phyloP scores from a whole-genome alignment of 495 filamentous ascomycete genomes.

The Aspergillus wentii region DNA sequence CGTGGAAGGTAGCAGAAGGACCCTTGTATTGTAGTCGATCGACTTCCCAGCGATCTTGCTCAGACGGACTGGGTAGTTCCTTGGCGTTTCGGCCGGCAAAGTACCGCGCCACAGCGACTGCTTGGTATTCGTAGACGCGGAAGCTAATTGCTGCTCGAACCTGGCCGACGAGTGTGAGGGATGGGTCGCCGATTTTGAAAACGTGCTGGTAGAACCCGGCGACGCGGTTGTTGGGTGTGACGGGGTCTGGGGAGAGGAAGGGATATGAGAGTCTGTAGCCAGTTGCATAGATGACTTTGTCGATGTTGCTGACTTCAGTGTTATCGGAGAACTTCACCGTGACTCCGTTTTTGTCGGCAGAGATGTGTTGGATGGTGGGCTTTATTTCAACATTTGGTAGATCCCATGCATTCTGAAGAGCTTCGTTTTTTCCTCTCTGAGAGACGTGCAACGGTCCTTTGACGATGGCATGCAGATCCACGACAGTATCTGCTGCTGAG shows the following conservation, averaged over 20 bases:
- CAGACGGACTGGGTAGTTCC: slow-evolving; percentile 23
- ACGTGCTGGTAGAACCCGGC: slow-evolving; percentile 27
- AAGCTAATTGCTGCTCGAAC: slow-evolving; percentile 47
- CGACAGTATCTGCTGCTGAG: slow-evolving; percentile 24
- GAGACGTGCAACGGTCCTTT: slow-evolving; percentile 15
- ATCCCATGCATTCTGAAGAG: slow-evolving; percentile 12
- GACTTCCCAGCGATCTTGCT: slow-evolving; percentile 44
- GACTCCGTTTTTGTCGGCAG: neutral
- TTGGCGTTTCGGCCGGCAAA: slow-evolving; percentile 32
- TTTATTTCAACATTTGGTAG: slow-evolving; percentile 18
- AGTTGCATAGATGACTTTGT: slow-evolving; percentile 49
- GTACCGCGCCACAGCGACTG: slow-evolving; percentile 44
- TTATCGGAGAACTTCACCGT: slow-evolving; percentile 33
- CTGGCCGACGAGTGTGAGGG: slow-evolving; percentile 26
- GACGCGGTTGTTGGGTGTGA: slow-evolving; percentile 19
- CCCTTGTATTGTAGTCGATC: slow-evolving; percentile 35
- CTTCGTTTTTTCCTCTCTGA: slow-evolving; percentile 17
- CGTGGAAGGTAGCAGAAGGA: slow-evolving; percentile 35
- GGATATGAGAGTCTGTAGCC: slow-evolving; percentile 46
- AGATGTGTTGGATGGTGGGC: slow-evolving; percentile 13
- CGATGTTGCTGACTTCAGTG: slow-evolving; percentile 26
- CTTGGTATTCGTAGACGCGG: slow-evolving; percentile 50
- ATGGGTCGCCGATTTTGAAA: slow-evolving; percentile 24
- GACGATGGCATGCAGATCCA: slow-evolving; percentile 22
- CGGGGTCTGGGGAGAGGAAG: slow-evolving; percentile 21